phyloP scores from a whole-genome alignment of 208 protist species.

The Balamuthia mandrillaris region DNA sequence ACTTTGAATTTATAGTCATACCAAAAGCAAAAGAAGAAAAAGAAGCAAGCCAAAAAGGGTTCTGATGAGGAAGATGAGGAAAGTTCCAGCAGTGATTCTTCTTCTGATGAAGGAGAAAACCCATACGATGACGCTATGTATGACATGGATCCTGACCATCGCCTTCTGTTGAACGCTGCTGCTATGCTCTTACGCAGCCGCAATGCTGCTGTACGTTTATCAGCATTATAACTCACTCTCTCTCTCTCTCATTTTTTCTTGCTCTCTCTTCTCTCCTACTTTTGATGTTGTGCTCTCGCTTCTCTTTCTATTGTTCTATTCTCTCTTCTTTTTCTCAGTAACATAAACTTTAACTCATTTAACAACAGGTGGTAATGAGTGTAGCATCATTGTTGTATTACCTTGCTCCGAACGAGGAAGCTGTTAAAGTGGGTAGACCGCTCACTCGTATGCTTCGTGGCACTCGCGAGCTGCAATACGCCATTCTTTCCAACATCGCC shows the following conservation, averaged over 20 bases:
- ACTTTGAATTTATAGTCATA: neutral
- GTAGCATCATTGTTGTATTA: constrained; percentile 83
- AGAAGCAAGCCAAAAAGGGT: neutral
- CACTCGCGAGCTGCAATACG: constrained; percentile 75
- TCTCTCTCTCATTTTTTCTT: too few relatives aligned
- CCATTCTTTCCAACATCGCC: constrained; percentile 81
- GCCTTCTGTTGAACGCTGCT: constrained; percentile 80
- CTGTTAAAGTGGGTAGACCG: constrained; percentile 76
- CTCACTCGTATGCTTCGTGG: constrained; percentile 81
- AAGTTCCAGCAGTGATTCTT: neutral
- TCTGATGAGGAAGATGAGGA: neutral
- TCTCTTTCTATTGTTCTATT: too few relatives aligned
- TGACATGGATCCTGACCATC: constrained; percentile 84
- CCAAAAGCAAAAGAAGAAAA: neutral
- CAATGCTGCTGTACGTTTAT: constrained; percentile 60
- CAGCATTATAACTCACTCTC: neutral
- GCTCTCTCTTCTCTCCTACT: too few relatives aligned
- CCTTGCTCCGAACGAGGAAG: constrained; percentile 80
- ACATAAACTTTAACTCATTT: too few relatives aligned
- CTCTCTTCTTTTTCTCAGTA: neutral
- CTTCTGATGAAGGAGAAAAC: neutral
- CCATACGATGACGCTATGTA: constrained; percentile 29
- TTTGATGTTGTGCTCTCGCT: too few relatives aligned
- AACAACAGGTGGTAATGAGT: constrained; percentile 83
- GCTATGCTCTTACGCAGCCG: constrained; percentile 82